Conservation (phyloP, 768 basidiomycete genomes). For the Lepiota brunneoincarnata region DNA sequence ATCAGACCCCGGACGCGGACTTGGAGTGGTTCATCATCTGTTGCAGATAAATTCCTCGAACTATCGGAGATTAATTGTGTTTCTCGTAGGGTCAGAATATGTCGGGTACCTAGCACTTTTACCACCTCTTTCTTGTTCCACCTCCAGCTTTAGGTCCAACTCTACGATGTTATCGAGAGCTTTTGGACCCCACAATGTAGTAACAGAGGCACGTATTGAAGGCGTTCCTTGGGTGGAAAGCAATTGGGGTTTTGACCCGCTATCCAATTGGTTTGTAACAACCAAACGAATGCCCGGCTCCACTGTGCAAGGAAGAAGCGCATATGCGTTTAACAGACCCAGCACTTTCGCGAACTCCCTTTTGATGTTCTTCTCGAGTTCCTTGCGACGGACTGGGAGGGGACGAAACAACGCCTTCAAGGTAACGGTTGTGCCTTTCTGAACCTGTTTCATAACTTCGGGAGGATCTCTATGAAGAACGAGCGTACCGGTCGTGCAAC, state of each 20-base stretch:
- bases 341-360: slow-evolving; percentile 88
- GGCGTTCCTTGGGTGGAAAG: slow-evolving; percentile 71
- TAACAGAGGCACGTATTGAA: slow-evolving; percentile 60
- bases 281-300: slow-evolving; percentile 70
- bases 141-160: slow-evolving; percentile 65
- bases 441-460: slow-evolving; percentile 6
- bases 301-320: slow-evolving; percentile 80
- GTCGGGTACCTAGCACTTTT: slow-evolving; percentile 16
- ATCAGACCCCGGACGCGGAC: slow-evolving; percentile 75
- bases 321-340: slow-evolving; percentile 83
- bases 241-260: slow-evolving; percentile 76
- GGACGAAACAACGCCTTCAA: slow-evolving; percentile 73
- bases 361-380: slow-evolving; percentile 84
- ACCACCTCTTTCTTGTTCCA: slow-evolving; percentile 60
- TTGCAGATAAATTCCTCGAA: neutral
- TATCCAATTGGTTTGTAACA: slow-evolving; percentile 65
- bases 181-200: slow-evolving; percentile 84
- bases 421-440: slow-evolving; percentile 87
- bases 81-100: neutral
- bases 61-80: neutral
- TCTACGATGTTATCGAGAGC: slow-evolving; percentile 72
- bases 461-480: neutral
- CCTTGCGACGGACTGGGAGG: slow-evolving; percentile 89
- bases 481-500: slow-evolving; percentile 70
- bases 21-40: slow-evolving; percentile 26